Conservation (phyloP, 768 basidiomycete species). For the Kwoniella sp. region DNA sequence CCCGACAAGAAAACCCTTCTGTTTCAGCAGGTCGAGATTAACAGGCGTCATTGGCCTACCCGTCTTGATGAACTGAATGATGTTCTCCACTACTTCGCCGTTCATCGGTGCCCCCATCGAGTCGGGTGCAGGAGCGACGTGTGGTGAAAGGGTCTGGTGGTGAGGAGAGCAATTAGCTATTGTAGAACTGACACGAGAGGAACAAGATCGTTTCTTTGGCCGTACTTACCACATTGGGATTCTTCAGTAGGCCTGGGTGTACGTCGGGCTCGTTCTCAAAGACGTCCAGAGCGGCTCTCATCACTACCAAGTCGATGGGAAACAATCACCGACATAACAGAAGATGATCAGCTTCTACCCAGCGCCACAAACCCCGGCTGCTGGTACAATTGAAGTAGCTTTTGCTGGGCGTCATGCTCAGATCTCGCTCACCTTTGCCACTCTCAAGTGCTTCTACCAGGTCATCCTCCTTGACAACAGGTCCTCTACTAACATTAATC, state of each 20-base stretch:
- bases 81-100: conserved; percentile 45
- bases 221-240: conserved; percentile 42
- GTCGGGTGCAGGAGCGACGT: conserved; percentile 30
- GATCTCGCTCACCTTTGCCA: conserved; percentile 48
- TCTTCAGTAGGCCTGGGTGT: conserved; percentile 45
- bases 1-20: conserved; percentile 1
- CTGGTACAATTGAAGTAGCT: no score
- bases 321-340: no score
- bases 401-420: no score
- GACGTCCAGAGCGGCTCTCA: conserved; percentile 56
- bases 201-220: no score
- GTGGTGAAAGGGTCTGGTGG: conserved; percentile 33
- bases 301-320: conserved; percentile 33
- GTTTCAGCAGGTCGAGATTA: conserved; percentile 21
- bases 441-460: conserved; percentile 55
- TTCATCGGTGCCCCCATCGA: conserved; percentile 30
- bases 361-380: no score
- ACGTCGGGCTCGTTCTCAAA: conserved; percentile 55
- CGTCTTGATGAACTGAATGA: conserved; percentile 39
- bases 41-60: conserved; percentile 49
- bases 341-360: no score
- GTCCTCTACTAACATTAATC: conserved; percentile 51
- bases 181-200: no score
- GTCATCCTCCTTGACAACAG: conserved; percentile 53
- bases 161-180: no score